A percentile compares a stretch with the other conserved stretches of the same genome.
These are phyloP conservation scores for Yamadazyma phyllophila DNA, from an alignment of 805 yeast species.

Conservation along the genomic window DNA sequence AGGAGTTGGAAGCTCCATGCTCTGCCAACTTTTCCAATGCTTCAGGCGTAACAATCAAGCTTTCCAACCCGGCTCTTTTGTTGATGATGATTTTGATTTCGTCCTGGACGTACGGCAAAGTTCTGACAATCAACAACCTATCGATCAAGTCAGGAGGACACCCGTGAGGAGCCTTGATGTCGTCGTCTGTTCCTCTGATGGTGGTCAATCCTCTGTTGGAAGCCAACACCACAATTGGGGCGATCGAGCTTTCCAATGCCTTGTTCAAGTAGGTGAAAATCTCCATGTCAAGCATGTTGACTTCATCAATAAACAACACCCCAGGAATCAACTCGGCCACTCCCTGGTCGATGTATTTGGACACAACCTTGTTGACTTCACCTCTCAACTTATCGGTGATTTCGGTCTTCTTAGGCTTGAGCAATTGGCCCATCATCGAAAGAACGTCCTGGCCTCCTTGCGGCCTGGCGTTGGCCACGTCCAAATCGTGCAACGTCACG, in stretches of 20 bases:
- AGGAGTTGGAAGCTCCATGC: slow-evolving; percentile 73
- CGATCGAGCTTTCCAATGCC: slow-evolving; percentile 86
- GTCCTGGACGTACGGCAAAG: slow-evolving; percentile 80
- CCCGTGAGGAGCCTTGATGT: slow-evolving; percentile 88
- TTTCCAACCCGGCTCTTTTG: slow-evolving; percentile 79
- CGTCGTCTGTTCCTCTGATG: slow-evolving; percentile 85
- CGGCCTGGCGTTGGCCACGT: slow-evolving; percentile 94
- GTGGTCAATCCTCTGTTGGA: slow-evolving; percentile 93
- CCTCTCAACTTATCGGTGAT: slow-evolving; percentile 91
- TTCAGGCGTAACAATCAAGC: slow-evolving; percentile 58
- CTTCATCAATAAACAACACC: slow-evolving; percentile 95
- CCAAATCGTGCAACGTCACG: slow-evolving; percentile 93
- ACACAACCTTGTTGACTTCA: slow-evolving; percentile 94
- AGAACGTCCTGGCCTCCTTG: slow-evolving; percentile 95
- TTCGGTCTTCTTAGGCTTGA: slow-evolving; percentile 95
- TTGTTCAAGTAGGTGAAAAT: slow-evolving; percentile 92
- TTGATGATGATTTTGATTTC: slow-evolving; percentile 81
- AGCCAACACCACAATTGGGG: slow-evolving; percentile 94
- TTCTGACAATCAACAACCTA: slow-evolving; percentile 85
- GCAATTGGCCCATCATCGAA: slow-evolving; percentile 94
- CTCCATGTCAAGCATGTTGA: slow-evolving; percentile 97
- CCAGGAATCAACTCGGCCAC: slow-evolving; percentile 98
- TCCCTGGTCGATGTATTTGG: slow-evolving; percentile 96
- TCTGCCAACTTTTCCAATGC: slow-evolving; percentile 74
- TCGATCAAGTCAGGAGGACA: slow-evolving; percentile 94